These are phyloP conservation scores for Chrysopogon serrulatus DNA, from an alignment of 176 grass and related monocot species.

Conservation along the genomic window DNA sequence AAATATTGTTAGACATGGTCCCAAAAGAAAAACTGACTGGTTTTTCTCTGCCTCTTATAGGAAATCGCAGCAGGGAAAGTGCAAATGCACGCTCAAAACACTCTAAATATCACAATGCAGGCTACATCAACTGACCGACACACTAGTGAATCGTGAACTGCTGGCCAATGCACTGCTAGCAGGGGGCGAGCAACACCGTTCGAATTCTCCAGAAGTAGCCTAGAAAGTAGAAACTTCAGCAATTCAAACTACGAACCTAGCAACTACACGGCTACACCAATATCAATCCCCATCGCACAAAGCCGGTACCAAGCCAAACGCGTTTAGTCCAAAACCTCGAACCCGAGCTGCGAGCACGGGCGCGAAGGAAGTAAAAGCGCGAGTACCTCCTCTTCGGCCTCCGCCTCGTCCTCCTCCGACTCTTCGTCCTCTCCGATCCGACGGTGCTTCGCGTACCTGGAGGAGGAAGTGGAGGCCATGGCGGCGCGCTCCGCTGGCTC, in stretches of 20 bases:
- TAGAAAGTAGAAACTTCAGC: background rate
- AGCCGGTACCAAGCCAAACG: background rate
- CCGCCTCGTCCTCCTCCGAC: slow-evolving; percentile 38
- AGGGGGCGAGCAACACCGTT: background rate
- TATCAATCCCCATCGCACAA: slow-evolving; percentile 7
- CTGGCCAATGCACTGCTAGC: background rate
- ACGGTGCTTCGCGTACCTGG: slow-evolving; percentile 57
- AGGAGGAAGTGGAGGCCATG: slow-evolving; percentile 55
- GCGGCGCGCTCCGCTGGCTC: background rate
- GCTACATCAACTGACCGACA: background rate
- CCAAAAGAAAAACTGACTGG: background rate
- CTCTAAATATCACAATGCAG: background rate
- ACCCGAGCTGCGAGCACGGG: background rate
- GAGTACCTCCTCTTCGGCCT: slow-evolving; percentile 55
- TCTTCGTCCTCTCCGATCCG: slow-evolving; percentile 54
- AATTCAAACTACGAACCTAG: background rate
- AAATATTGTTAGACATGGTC: background rate
- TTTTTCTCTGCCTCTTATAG: background rate
- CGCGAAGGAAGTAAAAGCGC: background rate
- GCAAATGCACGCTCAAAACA: slow-evolving; percentile 2
- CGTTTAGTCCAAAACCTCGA: background rate
- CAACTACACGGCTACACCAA: background rate
- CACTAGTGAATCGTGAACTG: background rate
- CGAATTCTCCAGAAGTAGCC: background rate
- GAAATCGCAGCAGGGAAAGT: background rate